Base-by-base conservation (phyloP, 768 basidiomycete genomes). In the Pleurotus tuoliensis region DNA sequence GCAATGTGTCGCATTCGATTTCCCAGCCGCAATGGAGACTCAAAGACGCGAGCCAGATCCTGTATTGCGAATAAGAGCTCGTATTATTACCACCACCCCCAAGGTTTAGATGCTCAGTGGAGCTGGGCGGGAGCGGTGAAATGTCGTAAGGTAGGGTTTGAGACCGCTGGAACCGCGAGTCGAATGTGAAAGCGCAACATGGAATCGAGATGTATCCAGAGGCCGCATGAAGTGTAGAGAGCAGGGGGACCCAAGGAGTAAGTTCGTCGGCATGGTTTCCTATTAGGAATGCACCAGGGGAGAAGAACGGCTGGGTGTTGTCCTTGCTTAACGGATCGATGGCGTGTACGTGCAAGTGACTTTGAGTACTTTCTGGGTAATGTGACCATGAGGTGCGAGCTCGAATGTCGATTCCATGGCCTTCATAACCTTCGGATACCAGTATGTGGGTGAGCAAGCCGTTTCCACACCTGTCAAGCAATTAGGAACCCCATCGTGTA, bases 231-330 rank as follows among this genome's bases (percentile, higher is more conserved):
- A 87, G 61, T 0, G 87, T 84, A 0, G 94, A 82, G 4, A 97
- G 73, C 1, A 97, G 79, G 0, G 96, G 92, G 0, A 94, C 69
- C 95, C 95, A 98, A 0, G 96, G 96, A 20, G 95, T 95, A 15
- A 98, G 76, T 63, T 98, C 96, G 72, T 98, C 96, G 0, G 95
- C 90, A 69, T 98, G 96, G 72, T 98, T 98, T 7, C 91, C 94
- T 49, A 98, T 89, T 56, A 98, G 71, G 71, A 97, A 98, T 2
- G 76, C 71, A 1, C 78, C 83, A 0, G 74, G 72, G 16, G 63
- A 67, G 64, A 76, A 67, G 58, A 69, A 75, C 16, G 18, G 20
- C 4, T 40, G 22, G 8, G 59, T 59, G 39, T 60, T 46, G 0
- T 48, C 58, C 12, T 27, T 27, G 12, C 60, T 53, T 39, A 55